A percentile compares a stretch with the other conserved stretches of the same genome.
These are phyloP conservation scores for Termitomyces sp. DNA, from an alignment of 768 basidiomycete genomes.

Conservation along the genomic window DNA sequence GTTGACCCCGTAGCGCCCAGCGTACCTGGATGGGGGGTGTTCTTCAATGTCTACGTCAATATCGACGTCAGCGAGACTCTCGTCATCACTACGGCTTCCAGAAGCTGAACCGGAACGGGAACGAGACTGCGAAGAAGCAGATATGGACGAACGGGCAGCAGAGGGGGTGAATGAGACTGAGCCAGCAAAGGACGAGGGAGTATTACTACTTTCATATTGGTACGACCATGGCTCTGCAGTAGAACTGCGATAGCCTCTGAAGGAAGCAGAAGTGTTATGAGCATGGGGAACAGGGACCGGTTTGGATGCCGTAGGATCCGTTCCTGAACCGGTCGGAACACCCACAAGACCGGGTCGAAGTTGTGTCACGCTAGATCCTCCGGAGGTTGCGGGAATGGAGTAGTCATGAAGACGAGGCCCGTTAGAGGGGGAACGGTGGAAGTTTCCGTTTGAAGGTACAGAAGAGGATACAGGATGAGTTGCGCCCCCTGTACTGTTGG, in stretches of 20 bases:
- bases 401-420: slow-evolving; percentile 70
- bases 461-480: slow-evolving; percentile 42
- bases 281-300: slow-evolving; percentile 28
- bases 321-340: slow-evolving; percentile 22
- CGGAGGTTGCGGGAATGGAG: slow-evolving; percentile 35
- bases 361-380: slow-evolving; percentile 42
- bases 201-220: slow-evolving; percentile 13
- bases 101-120: slow-evolving; percentile 28
- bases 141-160: slow-evolving; percentile 46
- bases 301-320: slow-evolving; percentile 20
- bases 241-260: slow-evolving; percentile 21
- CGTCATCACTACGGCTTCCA: slow-evolving; percentile 27
- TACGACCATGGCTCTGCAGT: slow-evolving; percentile 28
- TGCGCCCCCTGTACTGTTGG: slow-evolving; percentile 12
- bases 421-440: slow-evolving; percentile 24
- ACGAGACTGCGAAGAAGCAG: slow-evolving; percentile 27
- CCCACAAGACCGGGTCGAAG: slow-evolving; percentile 54
- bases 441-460: slow-evolving; percentile 35
- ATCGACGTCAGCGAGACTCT: slow-evolving; percentile 27
- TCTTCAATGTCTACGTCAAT: slow-evolving; percentile 22
- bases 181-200: slow-evolving; percentile 19
- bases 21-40: slow-evolving; percentile 13
- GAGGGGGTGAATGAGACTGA: slow-evolving; percentile 13
- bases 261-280: slow-evolving; percentile 6
- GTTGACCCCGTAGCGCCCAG: slow-evolving; percentile 12